Base-by-base conservation (phyloP, 176 grass and related monocot genomes). In the Musa beccarii region DNA sequence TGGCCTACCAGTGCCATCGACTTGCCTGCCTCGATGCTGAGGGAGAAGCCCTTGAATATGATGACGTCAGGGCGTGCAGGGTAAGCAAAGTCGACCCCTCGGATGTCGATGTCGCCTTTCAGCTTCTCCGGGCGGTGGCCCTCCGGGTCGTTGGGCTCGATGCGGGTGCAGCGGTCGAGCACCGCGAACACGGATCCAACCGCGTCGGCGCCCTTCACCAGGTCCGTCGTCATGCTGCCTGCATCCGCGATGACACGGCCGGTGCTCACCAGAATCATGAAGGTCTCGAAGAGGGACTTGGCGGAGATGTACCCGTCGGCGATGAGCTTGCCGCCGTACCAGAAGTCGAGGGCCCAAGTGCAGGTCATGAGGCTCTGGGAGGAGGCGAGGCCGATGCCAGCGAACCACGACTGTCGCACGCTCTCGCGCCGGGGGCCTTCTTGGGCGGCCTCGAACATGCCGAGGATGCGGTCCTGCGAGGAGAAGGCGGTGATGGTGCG, bases 261-360 rank as follows among this genome's bases (percentile, higher is more conserved):
- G 79, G 95, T 99, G 84, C 88, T 91, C 71, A 94, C 83, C 43
- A 99, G 88, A 82, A 99, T 92, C 91, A 99, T 92, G 80, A 99
- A 99, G 62, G 90, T 99, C 69, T 99, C 86, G 79, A 99, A 94
- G 71, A 99, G 86, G 23, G 63, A 75, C 83, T 94, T 91, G 52
- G 91, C 25, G 59, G 83, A 87, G 73, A 99, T 99, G 71, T 84
- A 75, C 28, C 84, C 75, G 49, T 87, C 68, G 65, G 79, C 69
- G 23, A 99, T 80, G 59, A 99, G 95, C 83, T 49, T 82, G 51
- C 88, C 95, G 43, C 95, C 95, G 69, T 89, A 99, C 95, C 95
- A 99, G 70, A 99, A 99, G 68, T 99, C 95, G 10, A 99, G 90
- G 61, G 95, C 86, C 90, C 90, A 99, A 63, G 95, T 92, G 79